Evolutionary conservation across 805 yeast species (phyloP), one percentile per base, ranked within the genome.

Genomic region (Yarrowia alimentaria): DNA sequence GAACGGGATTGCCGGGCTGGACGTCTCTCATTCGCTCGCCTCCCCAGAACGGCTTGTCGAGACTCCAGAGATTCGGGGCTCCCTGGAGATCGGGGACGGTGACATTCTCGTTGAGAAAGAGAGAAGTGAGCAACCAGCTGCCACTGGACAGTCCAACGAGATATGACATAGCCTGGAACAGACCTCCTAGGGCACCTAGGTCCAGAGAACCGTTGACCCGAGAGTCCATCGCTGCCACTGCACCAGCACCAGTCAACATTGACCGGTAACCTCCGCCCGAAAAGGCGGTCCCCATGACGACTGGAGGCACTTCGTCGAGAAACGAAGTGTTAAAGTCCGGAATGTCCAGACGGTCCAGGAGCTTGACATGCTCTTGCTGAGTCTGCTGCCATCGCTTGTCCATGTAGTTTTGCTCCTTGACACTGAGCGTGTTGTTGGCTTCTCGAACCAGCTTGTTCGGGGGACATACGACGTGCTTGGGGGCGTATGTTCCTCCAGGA

Each of bases 211-310:
- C 65, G 2, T 70, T 70, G 2, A 90, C 80, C 56, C 93, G 70
- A 57, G 77, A 77, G 63, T 87, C 95, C 53, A 84, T 67, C 1
- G 91, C 95, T 1, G 89, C 70, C 10, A 86, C 66, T 60, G 79
- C 78, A 26, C 95, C 95, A 4, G 93, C 95, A 3, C 94, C 95
- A 53, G 73, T 67, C 35, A 87, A 66, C 86, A 88, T 85, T 22
- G 95, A 91, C 54, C 96, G 73, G 63, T 85, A 89, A 4, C 97
- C 97, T 58, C 97, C 97, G 34, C 96, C 96, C 14, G 87, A 79
- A 57, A 81, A 79, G 7, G 88, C 81, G 3, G 68, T 53, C 4
- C 72, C 74, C 30, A 65, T 55, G 3, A 54, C 56, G 34, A 64
- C 34, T 3, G 58, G 40, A 12, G 61, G 55, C 45, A 61, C 55